Evolutionary conservation across 1,284 basidiomycete genomes (phyloP), one percentile per base, ranked within the genome.

Genomic region (Rhodotorula sp.): DNA sequence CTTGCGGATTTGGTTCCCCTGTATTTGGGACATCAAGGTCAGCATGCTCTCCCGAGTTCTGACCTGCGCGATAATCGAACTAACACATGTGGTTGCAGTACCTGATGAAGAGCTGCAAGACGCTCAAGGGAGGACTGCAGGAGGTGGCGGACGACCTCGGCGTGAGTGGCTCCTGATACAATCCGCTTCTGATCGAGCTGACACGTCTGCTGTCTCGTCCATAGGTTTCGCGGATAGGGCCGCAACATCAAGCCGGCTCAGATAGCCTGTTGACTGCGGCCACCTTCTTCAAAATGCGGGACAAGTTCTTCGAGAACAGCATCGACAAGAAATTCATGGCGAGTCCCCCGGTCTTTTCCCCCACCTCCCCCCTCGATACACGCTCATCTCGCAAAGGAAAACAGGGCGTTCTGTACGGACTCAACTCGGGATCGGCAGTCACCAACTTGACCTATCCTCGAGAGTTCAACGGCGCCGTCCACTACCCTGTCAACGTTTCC

Each of bases 261-360:
- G 97, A 99, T 81, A 93, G 91, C 29, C 88, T 98, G 49, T 86
- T 99, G 65, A 98, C 95, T 20, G 90, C 93, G 3, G 88, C 89
- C 10, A 93, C 92, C 0, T 98, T 97, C 84, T 98, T 98, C 90
- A 92, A 94, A 82, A 92, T 97, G 87, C 89, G 92, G 48, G 88
- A 92, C 77, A 84, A 90, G 57, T 97, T 94, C 84, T 98, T 97
- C 83, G 87, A 90, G 73, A 91, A 93, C 80, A 84, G 87, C 52
- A 87, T 97, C 68, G 92, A 97, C 58, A 48, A 63, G 14, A 77
- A 76, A 57, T 72, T 70, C 60, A 76, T 76, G 75, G 75, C 69
- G 21, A 43, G 68, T 47, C 5, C 0, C 26, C 18, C 1, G 15
- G 0, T 21, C 3, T 3, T 56, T n/a, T 34, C 34, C 12, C 2